Conservation (phyloP, 202 grass and related monocot species). For the Elaeis oleifera region DNA sequence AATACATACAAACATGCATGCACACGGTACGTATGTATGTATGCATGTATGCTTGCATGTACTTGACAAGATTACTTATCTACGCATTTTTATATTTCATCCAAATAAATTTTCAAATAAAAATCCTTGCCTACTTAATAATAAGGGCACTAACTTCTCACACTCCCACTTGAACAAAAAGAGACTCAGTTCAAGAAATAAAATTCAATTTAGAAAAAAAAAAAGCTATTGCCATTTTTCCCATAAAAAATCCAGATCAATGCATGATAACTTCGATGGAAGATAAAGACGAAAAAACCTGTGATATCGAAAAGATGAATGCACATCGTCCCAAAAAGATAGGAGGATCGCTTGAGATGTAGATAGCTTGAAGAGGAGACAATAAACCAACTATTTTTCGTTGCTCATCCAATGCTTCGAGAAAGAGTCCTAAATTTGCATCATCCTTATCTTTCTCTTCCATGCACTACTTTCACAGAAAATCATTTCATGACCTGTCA, state of each 20-base stretch:
- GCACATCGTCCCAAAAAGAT: slow-evolving; percentile 48
- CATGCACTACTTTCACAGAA: slow-evolving; percentile 12
- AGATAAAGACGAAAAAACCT: slow-evolving; percentile 32
- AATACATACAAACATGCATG: too few relatives aligned
- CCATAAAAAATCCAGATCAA: slow-evolving; percentile 1
- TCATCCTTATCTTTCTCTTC: slow-evolving; percentile 22
- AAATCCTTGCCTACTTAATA: too few relatives aligned
- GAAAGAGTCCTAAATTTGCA: slow-evolving; percentile 24
- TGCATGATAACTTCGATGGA: slow-evolving; percentile 9
- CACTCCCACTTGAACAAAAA: too few relatives aligned
- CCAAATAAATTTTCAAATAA: too few relatives aligned
- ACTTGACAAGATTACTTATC: too few relatives aligned
- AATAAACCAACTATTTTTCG: slow-evolving; percentile 42
- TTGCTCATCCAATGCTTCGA: slow-evolving; percentile 34
- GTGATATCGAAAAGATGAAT: slow-evolving; percentile 58
- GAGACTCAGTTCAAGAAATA: too few relatives aligned
- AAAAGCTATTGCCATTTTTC: not conserved
- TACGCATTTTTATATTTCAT: too few relatives aligned
- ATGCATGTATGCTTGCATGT: too few relatives aligned
- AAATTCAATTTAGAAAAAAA: not conserved
- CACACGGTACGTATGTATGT: too few relatives aligned
- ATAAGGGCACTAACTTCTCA: too few relatives aligned
- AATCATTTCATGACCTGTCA: too few relatives aligned
- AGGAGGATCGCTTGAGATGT: slow-evolving; percentile 41
- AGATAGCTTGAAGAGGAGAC: slow-evolving; percentile 49